Conservation (phyloP, 208 protist species). For the Trypanosoma scelopori region DNA sequence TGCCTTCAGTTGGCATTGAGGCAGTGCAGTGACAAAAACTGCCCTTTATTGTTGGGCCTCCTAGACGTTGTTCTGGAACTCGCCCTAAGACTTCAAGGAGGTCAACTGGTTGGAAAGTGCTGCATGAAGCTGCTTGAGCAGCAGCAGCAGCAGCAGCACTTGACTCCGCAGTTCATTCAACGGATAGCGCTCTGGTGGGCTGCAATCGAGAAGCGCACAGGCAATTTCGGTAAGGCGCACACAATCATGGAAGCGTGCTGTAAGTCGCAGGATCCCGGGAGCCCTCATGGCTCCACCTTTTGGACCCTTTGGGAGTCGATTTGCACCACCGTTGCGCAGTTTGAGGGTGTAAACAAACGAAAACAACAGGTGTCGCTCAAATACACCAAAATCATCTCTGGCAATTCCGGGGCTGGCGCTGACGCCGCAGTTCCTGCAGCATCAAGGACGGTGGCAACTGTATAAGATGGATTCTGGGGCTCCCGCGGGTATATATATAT, state of each 20-base stretch:
- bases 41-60: slow-evolving; percentile 38
- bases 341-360: slow-evolving; percentile 60
- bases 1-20: slow-evolving; percentile 32
- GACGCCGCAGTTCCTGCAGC: no score
- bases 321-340: slow-evolving; percentile 55
- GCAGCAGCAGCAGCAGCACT: slow-evolving; percentile 14
- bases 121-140: slow-evolving; percentile 42
- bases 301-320: slow-evolving; percentile 80
- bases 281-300: slow-evolving; percentile 51
- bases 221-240: slow-evolving; percentile 49
- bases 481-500: no score
- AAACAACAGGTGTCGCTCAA: slow-evolving; percentile 59
- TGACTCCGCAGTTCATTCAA: slow-evolving; percentile 47
- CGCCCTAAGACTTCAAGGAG: slow-evolving; percentile 44
- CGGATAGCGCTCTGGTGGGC: slow-evolving; percentile 78
- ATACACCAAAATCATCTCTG: slow-evolving; percentile 26
- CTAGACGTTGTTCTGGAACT: slow-evolving; percentile 57
- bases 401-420: not conserved
- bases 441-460: no score
- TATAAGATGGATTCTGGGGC: no score
- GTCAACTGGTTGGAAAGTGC: slow-evolving; percentile 37
- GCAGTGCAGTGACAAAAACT: slow-evolving; percentile 13
- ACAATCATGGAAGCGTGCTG: slow-evolving; percentile 66
- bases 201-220: slow-evolving; percentile 63
- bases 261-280: slow-evolving; percentile 66